These are phyloP conservation scores for Saccharomycopsis sp. DNA, from an alignment of 805 yeast genomes.

Conservation along the genomic window DNA sequence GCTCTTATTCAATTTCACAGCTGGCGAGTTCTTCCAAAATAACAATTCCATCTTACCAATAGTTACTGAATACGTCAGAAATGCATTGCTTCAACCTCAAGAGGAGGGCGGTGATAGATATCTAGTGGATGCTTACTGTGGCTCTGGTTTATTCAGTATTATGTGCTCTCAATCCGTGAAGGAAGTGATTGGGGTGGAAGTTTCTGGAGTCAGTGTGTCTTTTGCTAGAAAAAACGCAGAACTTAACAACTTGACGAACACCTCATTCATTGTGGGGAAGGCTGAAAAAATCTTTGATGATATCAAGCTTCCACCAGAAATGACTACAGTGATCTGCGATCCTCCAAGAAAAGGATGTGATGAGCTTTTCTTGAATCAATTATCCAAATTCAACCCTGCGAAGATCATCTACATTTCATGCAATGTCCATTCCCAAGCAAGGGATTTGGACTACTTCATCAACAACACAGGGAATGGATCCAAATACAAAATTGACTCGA, in stretches of 20 bases:
- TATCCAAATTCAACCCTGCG: slow-evolving; percentile 76
- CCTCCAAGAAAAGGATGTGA: slow-evolving; percentile 99
- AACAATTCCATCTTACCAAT: slow-evolving; percentile 84
- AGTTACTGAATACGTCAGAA: slow-evolving; percentile 75
- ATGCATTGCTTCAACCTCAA: slow-evolving; percentile 39
- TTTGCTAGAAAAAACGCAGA: slow-evolving; percentile 81
- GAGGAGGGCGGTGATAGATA: slow-evolving; percentile 49
- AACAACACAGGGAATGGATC: slow-evolving; percentile 55
- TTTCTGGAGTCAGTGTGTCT: slow-evolving; percentile 81
- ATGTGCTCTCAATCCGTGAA: slow-evolving; percentile 79
- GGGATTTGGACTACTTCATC: slow-evolving; percentile 82
- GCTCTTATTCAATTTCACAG: slow-evolving; percentile 76
- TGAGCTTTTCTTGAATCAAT: slow-evolving; percentile 75
- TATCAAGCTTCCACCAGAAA: slow-evolving; percentile 64
- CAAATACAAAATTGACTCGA: slow-evolving; percentile 65
- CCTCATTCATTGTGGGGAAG: slow-evolving; percentile 82
- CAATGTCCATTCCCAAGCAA: slow-evolving; percentile 95
- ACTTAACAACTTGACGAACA: slow-evolving; percentile 66
- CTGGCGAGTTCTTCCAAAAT: slow-evolving; percentile 95
- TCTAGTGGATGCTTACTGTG: slow-evolving; percentile 93
- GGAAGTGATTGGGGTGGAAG: slow-evolving; percentile 87
- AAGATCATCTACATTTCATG: slow-evolving; percentile 92
- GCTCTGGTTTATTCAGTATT: slow-evolving; percentile 88
- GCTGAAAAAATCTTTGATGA: slow-evolving; percentile 84
- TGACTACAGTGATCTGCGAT: slow-evolving; percentile 87